Percentiles rank a stretch among this genome's conserved stretches.
phyloP scores from a whole-genome alignment of 768 basidiomycete genomes.

The Asterophora lycoperdoides region DNA sequence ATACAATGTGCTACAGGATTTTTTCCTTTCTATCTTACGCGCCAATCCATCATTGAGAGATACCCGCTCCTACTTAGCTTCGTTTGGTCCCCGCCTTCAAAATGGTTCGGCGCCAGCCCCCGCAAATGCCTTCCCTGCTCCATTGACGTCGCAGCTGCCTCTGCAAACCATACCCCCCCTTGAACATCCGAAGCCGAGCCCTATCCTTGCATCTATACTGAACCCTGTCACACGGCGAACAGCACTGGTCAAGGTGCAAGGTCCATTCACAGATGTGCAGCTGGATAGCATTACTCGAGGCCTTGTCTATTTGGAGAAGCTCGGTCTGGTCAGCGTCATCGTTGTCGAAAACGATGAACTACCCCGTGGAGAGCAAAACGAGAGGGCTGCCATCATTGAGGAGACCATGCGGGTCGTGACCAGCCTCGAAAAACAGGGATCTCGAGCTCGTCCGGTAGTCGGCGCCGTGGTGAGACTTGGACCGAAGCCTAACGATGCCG shows the following conservation, averaged over 20 bases:
- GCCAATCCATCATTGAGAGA: slow-evolving; percentile 91
- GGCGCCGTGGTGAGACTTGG: slow-evolving; percentile 83
- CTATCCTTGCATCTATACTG: slow-evolving; percentile 70
- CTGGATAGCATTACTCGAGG: slow-evolving; percentile 92
- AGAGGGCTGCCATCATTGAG: slow-evolving; percentile 61
- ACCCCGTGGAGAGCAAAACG: slow-evolving; percentile 60
- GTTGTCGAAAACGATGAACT: slow-evolving; percentile 88
- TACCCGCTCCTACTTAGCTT: slow-evolving; percentile 83
- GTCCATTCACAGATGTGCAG: slow-evolving; percentile 90
- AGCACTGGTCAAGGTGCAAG: slow-evolving; percentile 94
- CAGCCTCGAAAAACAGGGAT: slow-evolving; percentile 80
- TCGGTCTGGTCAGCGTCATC: slow-evolving; percentile 93
- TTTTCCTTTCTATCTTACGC: slow-evolving; percentile 90
- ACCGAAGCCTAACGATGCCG: slow-evolving; percentile 55
- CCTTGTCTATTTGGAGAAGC: slow-evolving; percentile 92
- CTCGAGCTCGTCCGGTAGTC: slow-evolving; percentile 82
- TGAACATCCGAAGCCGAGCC: slow-evolving; percentile 41
- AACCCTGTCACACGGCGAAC: slow-evolving; percentile 82
- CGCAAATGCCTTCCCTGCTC: slow-evolving; percentile 22
- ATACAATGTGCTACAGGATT: slow-evolving; percentile 58
- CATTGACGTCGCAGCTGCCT: slow-evolving; percentile 21
- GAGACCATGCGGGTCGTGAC: slow-evolving; percentile 85
- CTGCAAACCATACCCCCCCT: slow-evolving; percentile 33
- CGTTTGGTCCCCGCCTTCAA: slow-evolving; percentile 72
- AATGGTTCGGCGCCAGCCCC: slow-evolving; percentile 26